Evolutionary conservation across 2,329 filamentous ascomycete genomes (phyloP), one percentile per base, ranked within the genome.

Genomic region (Trichoderma asperellum): DNA sequence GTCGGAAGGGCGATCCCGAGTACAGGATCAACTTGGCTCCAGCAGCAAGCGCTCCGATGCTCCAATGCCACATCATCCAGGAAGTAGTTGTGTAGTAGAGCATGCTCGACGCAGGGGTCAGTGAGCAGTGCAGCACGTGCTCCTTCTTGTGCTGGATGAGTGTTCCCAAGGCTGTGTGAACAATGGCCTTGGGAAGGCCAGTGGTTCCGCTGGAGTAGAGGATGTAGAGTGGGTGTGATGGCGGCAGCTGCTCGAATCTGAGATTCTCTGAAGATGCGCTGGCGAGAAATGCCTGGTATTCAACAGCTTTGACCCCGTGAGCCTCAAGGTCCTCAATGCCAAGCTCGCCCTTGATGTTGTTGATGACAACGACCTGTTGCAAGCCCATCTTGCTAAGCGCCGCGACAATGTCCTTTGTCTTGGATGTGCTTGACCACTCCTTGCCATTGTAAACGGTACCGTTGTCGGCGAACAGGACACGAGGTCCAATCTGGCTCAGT

Each of bases 11-110:
- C 0, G 93, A 97, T 59, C 96, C 96, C 65, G 97, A 93, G 80
- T 97, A 99, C 4, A 98, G 85, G 24, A 98, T 86, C 14, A 98
- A 83, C 0, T 93, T 95, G 12, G 92, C 88, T 65, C 95, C 95
- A 35, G 89, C 90, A 11, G 94, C 92, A 4, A 98, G 88, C 6
- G 91, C 93, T 0, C 93, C 95, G 24, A 97, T 87, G 52, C 94
- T 90, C 94, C 95, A 98, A 79, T 98, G 95, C 94, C 94, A 97
- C 95, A 98, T 98, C 94, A 99, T 98, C 96, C 94, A 97, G 0
- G 93, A 96, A 12, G 91, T 94, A 4, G 94, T 97, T 1, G 94
- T 97, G 82, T 94, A 97, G 82, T 97, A 97, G 79, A 97, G 92
- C 76, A 97, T 85, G 24, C 91, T 87, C 53, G 94, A 92, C 2